phyloP scores from a whole-genome alignment of 306 rosid genomes.

The Herpetospermum pedunculosum region DNA sequence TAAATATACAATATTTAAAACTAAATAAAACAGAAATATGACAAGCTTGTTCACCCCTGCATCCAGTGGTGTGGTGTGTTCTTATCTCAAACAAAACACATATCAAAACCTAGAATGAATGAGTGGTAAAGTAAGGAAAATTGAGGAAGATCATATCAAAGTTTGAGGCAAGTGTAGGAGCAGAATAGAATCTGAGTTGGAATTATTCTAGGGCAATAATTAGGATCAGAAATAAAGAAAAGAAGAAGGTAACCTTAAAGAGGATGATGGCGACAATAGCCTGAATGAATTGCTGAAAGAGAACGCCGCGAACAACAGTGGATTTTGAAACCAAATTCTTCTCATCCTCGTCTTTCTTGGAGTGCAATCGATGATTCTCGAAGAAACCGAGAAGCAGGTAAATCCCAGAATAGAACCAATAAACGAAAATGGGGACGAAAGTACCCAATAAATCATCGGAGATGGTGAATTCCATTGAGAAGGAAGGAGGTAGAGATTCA shows the following conservation, averaged over 20 bases:
- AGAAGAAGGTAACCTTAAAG: constrained; percentile 4
- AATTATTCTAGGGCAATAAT: not conserved
- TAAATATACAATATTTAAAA: not conserved
- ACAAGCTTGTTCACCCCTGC: not conserved
- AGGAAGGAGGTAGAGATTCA: not conserved
- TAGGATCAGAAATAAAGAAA: not conserved
- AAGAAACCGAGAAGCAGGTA: constrained; percentile 50
- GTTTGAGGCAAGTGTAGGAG: not conserved
- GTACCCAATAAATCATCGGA: constrained; percentile 79
- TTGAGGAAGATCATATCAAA: not conserved
- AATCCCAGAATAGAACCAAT: constrained; percentile 81
- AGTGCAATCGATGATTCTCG: constrained; percentile 60
- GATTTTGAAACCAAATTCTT: constrained; percentile 60
- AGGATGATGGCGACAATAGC: constrained; percentile 66
- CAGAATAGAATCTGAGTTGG: not conserved
- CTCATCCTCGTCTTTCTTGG: constrained; percentile 45
- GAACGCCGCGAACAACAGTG: constrained; percentile 62
- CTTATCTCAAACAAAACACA: not conserved
- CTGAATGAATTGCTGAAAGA: constrained; percentile 79
- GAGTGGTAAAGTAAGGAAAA: not conserved
- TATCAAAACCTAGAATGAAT: not conserved
- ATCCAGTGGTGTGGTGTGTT: not conserved
- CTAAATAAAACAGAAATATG: not conserved
- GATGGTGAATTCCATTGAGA: constrained; percentile 8
- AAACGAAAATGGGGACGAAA: constrained; percentile 71